Evolutionary conservation across 106 monocot genomes (phyloP).

Genomic region (Allium cepa): DNA sequence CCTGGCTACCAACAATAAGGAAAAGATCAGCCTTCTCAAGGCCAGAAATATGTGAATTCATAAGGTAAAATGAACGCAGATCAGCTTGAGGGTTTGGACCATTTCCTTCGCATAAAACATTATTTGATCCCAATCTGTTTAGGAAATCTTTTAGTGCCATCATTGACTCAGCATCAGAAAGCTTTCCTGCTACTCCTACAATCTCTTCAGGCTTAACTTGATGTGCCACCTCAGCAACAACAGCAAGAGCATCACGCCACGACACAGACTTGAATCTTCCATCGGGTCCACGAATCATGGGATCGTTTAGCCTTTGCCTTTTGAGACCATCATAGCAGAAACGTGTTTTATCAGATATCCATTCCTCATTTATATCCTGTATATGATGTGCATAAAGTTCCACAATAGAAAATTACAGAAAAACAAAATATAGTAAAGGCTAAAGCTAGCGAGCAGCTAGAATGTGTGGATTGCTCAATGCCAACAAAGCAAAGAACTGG

Average conservation of each 20-base stretch:
- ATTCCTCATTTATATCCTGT: conserved; percentile 98
- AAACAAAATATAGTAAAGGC: too few species aligned
- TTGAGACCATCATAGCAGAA: conserved; percentile 98
- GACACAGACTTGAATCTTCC: conserved; percentile 84
- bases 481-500: too few species aligned
- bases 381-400: not conserved
- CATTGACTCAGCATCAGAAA: conserved; percentile 99
- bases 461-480: too few species aligned
- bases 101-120: conserved; percentile 88
- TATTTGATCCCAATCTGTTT: conserved; percentile 88
- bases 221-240: conserved; percentile 81
- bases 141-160: conserved; percentile 94
- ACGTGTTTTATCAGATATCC: conserved; percentile 99
- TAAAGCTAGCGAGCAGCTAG: too few species aligned
- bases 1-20: conserved; percentile 92
- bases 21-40: conserved; percentile 93
- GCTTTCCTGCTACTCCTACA: conserved; percentile 89
- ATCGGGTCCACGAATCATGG: conserved; percentile 97
- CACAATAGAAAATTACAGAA: not conserved
- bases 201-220: conserved; percentile 94
- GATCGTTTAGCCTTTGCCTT: conserved; percentile 94
- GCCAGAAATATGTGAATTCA: conserved; percentile 90
- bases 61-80: conserved; percentile 61
- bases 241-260: conserved; percentile 90
- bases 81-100: conserved; percentile 74